Evolutionary conservation across 805 yeast genomes (phyloP).

Genomic region (Saccharomycopsis fermentans): DNA sequence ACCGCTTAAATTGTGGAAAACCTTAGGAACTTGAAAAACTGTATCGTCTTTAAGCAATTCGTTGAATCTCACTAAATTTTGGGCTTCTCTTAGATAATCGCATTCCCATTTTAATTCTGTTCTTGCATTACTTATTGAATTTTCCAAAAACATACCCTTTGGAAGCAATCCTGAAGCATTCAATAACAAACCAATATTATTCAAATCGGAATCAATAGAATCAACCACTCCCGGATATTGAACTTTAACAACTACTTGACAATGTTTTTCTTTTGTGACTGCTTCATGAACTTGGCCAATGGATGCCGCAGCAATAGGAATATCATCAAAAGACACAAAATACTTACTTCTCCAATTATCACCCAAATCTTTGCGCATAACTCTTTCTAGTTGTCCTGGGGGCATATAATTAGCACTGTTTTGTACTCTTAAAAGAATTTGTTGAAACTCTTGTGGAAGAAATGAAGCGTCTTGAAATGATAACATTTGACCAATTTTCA

Average conservation of each 20-base stretch:
- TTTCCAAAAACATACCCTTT: conserved; percentile 83
- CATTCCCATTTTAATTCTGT: conserved; percentile 95
- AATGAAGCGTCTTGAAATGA: conserved; percentile 87
- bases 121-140: conserved; percentile 87
- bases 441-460: conserved; percentile 76
- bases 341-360: conserved; percentile 58
- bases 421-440: conserved; percentile 74
- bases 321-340: conserved; percentile 68
- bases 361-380: conserved; percentile 67
- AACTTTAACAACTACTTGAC: conserved; percentile 81
- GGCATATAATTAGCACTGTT: conserved; percentile 97
- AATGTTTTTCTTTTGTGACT: conserved; percentile 47
- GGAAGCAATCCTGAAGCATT: conserved; percentile 85
- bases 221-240: conserved; percentile 96
- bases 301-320: conserved; percentile 95
- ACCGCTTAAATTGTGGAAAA: conserved; percentile 67
- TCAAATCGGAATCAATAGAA: conserved; percentile 89
- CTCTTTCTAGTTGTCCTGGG: conserved; percentile 70
- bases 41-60: conserved; percentile 49
- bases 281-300: conserved; percentile 96
- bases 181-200: conserved; percentile 67
- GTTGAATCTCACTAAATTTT: conserved; percentile 56
- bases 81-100: conserved; percentile 86
- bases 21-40: conserved; percentile 71
- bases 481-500: conserved; percentile 93